A percentile compares a stretch with the other conserved stretches of the same genome.
Conservation (phyloP, 2,329 filamentous ascomycete genomes). For the Paecilomyces fulvus region DNA sequence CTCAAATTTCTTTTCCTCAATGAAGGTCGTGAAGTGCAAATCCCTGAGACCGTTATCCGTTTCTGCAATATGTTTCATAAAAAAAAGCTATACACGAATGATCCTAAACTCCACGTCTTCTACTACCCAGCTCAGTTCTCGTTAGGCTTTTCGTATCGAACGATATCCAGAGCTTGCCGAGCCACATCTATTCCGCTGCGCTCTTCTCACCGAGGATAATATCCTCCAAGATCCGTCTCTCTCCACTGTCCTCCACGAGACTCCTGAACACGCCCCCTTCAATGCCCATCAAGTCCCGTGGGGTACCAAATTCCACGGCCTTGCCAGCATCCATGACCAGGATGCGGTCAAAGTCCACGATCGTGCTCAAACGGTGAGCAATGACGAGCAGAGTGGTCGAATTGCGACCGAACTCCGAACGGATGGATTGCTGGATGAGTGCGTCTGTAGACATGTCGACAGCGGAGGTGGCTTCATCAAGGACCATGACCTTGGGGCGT, state of each 20-base stretch:
- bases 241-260: constrained; percentile 6
- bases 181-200: not conserved
- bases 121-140: not conserved
- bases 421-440: constrained; percentile 64
- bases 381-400: constrained; percentile 64
- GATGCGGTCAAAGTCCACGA: not conserved
- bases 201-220: constrained; percentile 1
- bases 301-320: not conserved
- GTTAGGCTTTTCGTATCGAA: not conserved
- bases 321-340: not conserved
- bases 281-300: constrained; percentile 3
- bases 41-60: too few relatives aligned
- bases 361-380: constrained; percentile 3
- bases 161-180: not conserved
- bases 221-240: constrained; percentile 6
- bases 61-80: too few relatives aligned
- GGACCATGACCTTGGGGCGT: constrained; percentile 66
- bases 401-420: constrained; percentile 56
- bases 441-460: constrained; percentile 70
- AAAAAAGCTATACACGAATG: not conserved
- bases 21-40: too few relatives aligned
- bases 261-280: constrained; percentile 4
- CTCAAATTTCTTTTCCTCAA: too few relatives aligned
- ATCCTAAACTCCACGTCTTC: not conserved
- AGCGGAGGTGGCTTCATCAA: constrained; percentile 71